These are phyloP conservation scores for Tricholoma terreum DNA, from an alignment of 768 basidiomycete species.

Conservation along the genomic window DNA sequence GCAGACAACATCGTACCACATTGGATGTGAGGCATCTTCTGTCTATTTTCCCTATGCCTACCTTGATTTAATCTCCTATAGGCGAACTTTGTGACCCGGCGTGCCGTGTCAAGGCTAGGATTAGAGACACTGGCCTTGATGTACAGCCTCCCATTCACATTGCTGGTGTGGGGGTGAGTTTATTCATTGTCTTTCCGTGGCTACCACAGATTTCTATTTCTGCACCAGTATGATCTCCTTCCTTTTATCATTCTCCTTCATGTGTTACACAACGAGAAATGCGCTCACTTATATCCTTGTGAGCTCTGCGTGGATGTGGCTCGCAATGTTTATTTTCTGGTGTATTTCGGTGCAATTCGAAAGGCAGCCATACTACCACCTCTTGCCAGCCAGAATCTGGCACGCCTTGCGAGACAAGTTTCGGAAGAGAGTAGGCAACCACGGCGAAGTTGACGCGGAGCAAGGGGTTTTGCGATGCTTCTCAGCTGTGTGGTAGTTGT, in stretches of 20 bases:
- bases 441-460: background rate
- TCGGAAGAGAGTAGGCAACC: background rate
- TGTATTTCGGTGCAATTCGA: slow-evolving; percentile 1
- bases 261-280: slow-evolving; percentile 2
- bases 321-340: background rate
- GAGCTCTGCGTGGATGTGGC: background rate
- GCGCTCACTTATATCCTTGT: background rate
- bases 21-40: background rate
- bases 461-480: background rate
- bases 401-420: background rate
- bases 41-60: background rate
- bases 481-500: background rate
- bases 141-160: slow-evolving; percentile 1
- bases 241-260: slow-evolving; percentile 2
- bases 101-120: slow-evolving; percentile 1
- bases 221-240: background rate
- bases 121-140: slow-evolving; percentile 2
- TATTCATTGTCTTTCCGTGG: background rate
- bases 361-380: background rate
- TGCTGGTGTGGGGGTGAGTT: slow-evolving; percentile 5
- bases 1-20: background rate
- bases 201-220: background rate
- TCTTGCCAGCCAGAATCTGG: background rate
- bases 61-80: background rate
- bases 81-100: slow-evolving; percentile 1